Percentiles rank a stretch among this genome's conserved stretches.
Conservation (phyloP, 257 asterid genomes). For the Solanum sitiens region DNA sequence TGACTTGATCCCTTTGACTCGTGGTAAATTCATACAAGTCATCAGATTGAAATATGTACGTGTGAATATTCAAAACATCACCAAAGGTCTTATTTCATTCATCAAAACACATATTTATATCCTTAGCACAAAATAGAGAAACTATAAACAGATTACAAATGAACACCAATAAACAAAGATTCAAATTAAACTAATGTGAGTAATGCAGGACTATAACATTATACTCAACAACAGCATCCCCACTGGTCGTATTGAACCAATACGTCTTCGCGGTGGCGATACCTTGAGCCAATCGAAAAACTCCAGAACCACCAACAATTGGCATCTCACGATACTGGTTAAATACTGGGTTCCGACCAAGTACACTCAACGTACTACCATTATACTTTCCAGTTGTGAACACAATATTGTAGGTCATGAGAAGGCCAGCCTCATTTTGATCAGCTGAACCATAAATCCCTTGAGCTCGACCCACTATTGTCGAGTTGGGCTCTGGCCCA, state of each 20-base stretch:
- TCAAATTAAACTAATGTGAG: background rate
- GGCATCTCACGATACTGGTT: conserved; percentile 25
- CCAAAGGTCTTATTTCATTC: background rate
- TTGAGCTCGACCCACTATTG: conserved; percentile 35
- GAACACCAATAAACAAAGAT: background rate
- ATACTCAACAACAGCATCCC: conserved; percentile 22
- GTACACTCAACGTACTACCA: conserved; percentile 33
- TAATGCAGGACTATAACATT: conserved; percentile 5
- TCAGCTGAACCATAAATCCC: conserved; percentile 24
- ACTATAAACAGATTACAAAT: background rate
- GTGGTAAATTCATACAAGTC: background rate
- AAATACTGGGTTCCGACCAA: conserved; percentile 16
- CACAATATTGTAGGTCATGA: conserved; percentile 19
- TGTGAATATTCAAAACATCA: background rate
- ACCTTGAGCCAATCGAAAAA: conserved; percentile 34
- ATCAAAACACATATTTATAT: background rate
- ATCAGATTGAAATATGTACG: background rate
- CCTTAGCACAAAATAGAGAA: background rate
- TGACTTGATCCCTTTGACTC: background rate
- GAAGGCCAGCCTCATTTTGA: conserved; percentile 1
- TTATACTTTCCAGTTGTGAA: conserved; percentile 21
- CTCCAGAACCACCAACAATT: conserved; percentile 36
- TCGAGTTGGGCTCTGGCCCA: conserved; percentile 10
- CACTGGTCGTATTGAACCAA: background rate
- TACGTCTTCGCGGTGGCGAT: background rate